These are phyloP conservation scores for Golubevia pallescens DNA, from an alignment of 1,284 basidiomycete species.

Conservation along the genomic window DNA sequence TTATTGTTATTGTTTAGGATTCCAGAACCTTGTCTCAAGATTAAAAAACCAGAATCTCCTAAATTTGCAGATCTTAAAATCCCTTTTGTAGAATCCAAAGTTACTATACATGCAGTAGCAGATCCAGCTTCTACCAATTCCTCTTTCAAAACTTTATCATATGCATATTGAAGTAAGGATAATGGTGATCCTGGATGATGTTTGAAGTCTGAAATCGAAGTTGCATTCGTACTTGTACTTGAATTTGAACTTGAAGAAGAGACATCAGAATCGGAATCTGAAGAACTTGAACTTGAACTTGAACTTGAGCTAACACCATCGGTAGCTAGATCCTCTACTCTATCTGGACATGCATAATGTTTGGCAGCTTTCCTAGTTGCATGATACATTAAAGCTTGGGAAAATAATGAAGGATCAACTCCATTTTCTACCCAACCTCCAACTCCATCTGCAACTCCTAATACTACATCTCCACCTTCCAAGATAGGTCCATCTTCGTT, in stretches of 20 bases:
- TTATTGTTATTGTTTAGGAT: too few relatives aligned
- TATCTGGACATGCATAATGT: conserved; percentile 11
- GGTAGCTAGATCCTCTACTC: neutral
- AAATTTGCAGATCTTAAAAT: conserved; percentile 82
- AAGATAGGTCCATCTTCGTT: conserved; percentile 7
- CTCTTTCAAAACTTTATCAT: conserved; percentile 75
- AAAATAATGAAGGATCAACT: conserved; percentile 79
- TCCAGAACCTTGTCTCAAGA: conserved; percentile 67
- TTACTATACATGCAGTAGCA: conserved; percentile 82
- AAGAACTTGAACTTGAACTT: conserved; percentile 6
- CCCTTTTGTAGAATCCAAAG: conserved; percentile 77
- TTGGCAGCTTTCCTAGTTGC: conserved; percentile 68
- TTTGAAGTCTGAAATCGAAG: conserved; percentile 77
- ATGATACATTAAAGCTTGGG: conserved; percentile 75
- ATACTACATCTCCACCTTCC: conserved; percentile 72
- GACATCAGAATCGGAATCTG: neutral
- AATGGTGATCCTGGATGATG: conserved; percentile 68
- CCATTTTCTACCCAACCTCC: conserved; percentile 78
- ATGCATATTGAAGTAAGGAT: conserved; percentile 74
- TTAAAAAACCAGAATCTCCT: conserved; percentile 82
- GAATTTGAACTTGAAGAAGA: neutral
- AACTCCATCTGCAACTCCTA: conserved; percentile 76
- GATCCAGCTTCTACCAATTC: conserved; percentile 79
- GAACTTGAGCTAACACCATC: conserved; percentile 7
- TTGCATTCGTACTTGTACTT: too few relatives aligned